These are phyloP conservation scores for Lentinus tigrinus DNA, from an alignment of 768 basidiomycete genomes.

Conservation along the genomic window DNA sequence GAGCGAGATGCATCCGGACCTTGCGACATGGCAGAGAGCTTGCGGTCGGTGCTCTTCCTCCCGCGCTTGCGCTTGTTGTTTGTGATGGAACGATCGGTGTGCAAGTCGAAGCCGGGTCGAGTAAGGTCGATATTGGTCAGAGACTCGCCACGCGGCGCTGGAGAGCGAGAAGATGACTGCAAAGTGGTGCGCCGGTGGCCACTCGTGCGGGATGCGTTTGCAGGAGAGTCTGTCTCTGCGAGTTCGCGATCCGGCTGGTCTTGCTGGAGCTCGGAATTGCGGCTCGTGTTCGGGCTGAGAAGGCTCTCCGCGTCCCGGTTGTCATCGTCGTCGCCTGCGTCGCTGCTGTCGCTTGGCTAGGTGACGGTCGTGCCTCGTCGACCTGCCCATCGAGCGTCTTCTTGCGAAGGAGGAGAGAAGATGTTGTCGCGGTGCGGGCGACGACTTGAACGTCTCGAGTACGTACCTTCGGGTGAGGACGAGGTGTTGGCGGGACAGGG, in stretches of 20 bases:
- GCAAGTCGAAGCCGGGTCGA: conserved; percentile 85
- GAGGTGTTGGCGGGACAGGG: too few species aligned
- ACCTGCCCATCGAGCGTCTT: conserved; percentile 88
- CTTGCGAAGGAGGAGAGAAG: conserved; percentile 86
- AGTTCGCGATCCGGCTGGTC: conserved; percentile 15
- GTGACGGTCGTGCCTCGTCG: conserved; percentile 46
- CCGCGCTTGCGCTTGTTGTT: conserved; percentile 43
- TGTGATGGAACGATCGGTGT: conserved; percentile 45
- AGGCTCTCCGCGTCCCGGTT: conserved; percentile 38
- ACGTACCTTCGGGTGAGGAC: too few species aligned
- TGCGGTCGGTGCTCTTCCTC: conserved; percentile 29
- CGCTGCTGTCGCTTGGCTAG: conserved; percentile 32
- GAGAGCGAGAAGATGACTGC: conserved; percentile 40
- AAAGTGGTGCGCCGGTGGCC: conserved; percentile 18
- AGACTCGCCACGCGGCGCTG: conserved; percentile 67
- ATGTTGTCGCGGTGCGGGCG: too few species aligned
- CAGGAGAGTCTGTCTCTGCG: conserved; percentile 6
- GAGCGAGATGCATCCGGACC: conserved; percentile 44
- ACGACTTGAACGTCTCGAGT: too few species aligned
- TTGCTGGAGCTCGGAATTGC: conserved; percentile 40
- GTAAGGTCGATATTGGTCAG: conserved; percentile 84
- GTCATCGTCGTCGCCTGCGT: conserved; percentile 28
- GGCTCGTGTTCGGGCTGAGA: conserved; percentile 55
- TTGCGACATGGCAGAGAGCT: conserved; percentile 31
- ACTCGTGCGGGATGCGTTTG: conserved; percentile 7